Conservation (phyloP, 768 basidiomycete genomes). For the Ramaria sp. region DNA sequence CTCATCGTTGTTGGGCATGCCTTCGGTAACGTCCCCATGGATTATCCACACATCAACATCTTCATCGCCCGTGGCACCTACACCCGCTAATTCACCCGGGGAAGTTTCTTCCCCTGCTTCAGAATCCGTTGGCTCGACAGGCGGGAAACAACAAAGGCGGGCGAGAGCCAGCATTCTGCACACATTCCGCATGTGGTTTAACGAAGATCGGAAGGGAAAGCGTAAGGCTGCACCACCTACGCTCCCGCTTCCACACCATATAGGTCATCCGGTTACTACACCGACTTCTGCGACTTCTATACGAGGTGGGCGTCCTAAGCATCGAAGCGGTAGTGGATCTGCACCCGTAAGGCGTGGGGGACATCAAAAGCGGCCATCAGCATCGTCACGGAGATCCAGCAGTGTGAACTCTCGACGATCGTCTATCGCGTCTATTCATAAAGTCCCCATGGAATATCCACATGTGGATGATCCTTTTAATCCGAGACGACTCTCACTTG, state of each 20-base stretch:
- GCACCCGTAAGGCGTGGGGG: slow-evolving; percentile 18
- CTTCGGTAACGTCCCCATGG: slow-evolving; percentile 61
- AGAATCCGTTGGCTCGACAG: slow-evolving; percentile 16
- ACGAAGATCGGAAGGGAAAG: slow-evolving; percentile 84
- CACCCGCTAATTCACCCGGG: slow-evolving; percentile 43
- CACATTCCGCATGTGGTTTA: slow-evolving; percentile 85
- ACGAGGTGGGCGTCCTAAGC: slow-evolving; percentile 31
- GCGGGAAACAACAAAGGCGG: slow-evolving; percentile 27
- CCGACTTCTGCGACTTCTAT: slow-evolving; percentile 20
- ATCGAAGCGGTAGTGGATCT: slow-evolving; percentile 32
- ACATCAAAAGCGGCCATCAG: slow-evolving; percentile 55
- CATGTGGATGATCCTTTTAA: slow-evolving; percentile 28
- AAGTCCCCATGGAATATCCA: slow-evolving; percentile 42
- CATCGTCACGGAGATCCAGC: slow-evolving; percentile 80
- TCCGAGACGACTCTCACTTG: slow-evolving; percentile 59
- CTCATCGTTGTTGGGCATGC: slow-evolving; percentile 16
- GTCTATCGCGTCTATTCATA: slow-evolving; percentile 38
- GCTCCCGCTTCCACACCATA: slow-evolving; percentile 9
- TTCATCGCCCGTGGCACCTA: slow-evolving; percentile 28
- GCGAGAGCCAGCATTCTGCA: slow-evolving; percentile 75
- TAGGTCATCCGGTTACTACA: slow-evolving; percentile 14
- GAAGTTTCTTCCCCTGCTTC: slow-evolving; percentile 38
- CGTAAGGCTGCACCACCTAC: slow-evolving; percentile 35
- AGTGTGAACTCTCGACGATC: slow-evolving; percentile 76
- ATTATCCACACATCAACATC: slow-evolving; percentile 39